These are phyloP conservation scores for Arctium lappa DNA, from an alignment of 129 eudicot species.

Conservation along the genomic window DNA sequence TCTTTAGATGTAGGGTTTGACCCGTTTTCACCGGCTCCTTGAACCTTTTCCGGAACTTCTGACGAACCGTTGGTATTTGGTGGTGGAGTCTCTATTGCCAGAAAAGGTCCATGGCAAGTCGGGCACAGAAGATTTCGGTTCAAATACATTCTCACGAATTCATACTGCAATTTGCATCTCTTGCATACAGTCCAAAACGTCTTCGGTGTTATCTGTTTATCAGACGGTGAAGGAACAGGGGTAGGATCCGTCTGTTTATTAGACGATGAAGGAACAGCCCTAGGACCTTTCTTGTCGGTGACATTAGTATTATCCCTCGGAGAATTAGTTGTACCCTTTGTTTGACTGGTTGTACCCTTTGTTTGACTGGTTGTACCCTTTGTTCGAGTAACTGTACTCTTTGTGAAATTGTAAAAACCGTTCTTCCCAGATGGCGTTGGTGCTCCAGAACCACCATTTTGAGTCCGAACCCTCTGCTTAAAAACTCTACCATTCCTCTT, in stretches of 20 bases:
- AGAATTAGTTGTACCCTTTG: slow-evolving; percentile 6
- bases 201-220: slow-evolving; percentile 9
- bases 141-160: slow-evolving; percentile 61
- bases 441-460: slow-evolving; percentile 32
- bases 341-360: neutral
- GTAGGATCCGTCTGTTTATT: slow-evolving; percentile 14
- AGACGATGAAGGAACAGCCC: slow-evolving; percentile 15
- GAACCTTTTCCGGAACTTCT: slow-evolving; percentile 2
- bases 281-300: slow-evolving; percentile 7
- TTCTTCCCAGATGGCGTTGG: slow-evolving; percentile 27
- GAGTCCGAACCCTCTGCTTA: slow-evolving; percentile 23
- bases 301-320: slow-evolving; percentile 10
- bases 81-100: slow-evolving; percentile 51
- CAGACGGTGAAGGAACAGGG: slow-evolving; percentile 12
- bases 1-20: slow-evolving; percentile 10
- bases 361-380: neutral
- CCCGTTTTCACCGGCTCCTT: slow-evolving; percentile 18
- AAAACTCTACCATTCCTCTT: slow-evolving; percentile 34
- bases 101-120: slow-evolving; percentile 66
- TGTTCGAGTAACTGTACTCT: slow-evolving; percentile 16
- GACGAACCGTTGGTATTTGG: slow-evolving; percentile 38
- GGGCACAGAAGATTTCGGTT: slow-evolving; percentile 76
- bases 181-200: slow-evolving; percentile 85
- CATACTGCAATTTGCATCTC: slow-evolving; percentile 84
- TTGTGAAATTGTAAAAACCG: slow-evolving; percentile 55